Conservation (phyloP, 495 filamentous ascomycete species). For the Beverwykella pulmonaria region DNA sequence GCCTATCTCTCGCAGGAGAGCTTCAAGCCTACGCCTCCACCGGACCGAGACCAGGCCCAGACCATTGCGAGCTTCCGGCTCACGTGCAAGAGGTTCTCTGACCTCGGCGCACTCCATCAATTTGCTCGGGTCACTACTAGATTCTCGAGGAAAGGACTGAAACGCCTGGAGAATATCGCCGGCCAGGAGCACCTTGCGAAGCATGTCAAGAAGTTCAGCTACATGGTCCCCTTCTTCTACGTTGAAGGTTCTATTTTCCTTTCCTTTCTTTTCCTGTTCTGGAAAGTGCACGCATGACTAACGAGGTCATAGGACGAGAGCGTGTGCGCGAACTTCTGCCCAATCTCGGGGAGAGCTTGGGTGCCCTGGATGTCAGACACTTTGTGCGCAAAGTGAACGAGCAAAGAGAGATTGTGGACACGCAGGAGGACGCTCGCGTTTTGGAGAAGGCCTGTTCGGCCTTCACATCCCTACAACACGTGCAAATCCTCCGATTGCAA, state of each 20-base stretch:
- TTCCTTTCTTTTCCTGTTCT: conserved; percentile 28
- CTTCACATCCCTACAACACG: conserved; percentile 64
- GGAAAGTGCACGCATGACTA: conserved; percentile 32
- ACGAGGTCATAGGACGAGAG: conserved; percentile 42
- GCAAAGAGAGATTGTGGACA: conserved; percentile 49
- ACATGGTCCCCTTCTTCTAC: conserved; percentile 73
- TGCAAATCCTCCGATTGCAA: conserved; percentile 66
- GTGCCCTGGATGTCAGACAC: conserved; percentile 44
- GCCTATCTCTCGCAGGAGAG: conserved; percentile 60
- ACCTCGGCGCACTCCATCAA: conserved; percentile 61
- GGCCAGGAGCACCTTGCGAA: conserved; percentile 55
- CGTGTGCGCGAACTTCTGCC: conserved; percentile 44
- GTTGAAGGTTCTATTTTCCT: conserved; percentile 43
- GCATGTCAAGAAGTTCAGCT: conserved; percentile 69
- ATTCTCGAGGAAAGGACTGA: conserved; percentile 62
- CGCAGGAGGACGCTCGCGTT: conserved; percentile 49
- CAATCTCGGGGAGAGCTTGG: conserved; percentile 35
- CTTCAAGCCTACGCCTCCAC: conserved; percentile 53
- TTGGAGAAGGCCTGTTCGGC: conserved; percentile 59
- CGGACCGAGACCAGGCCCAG: conserved; percentile 48
- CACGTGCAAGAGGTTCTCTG: conserved; percentile 63
- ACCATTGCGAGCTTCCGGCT: conserved; percentile 58
- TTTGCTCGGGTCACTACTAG: conserved; percentile 63
- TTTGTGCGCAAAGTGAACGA: conserved; percentile 50
- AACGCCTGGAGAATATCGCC: conserved; percentile 56